Evolutionary conservation across 2,329 filamentous ascomycete species (phyloP), one percentile per base, ranked within the genome.

Genomic region (Ceratocystis smalleyi): DNA sequence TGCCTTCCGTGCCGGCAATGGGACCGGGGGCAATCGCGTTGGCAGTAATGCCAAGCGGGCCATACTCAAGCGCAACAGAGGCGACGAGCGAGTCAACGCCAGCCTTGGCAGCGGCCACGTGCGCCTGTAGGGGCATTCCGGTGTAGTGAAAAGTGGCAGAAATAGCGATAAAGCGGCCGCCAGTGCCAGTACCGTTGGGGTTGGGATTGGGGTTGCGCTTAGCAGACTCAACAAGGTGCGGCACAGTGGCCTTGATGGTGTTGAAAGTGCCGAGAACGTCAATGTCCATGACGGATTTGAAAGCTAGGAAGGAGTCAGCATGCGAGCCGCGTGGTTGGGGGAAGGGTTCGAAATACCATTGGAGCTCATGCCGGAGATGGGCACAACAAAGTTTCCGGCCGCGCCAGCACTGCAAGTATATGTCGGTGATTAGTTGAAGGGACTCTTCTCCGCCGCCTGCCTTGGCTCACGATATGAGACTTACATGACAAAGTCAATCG

Each of bases 211-310:
- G 82, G 43, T 76, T 75, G 30, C 65, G 59, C 57, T 70, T 69
- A 0, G 88, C 85, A n/a, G 90, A 95, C 69, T 83, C 80, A 12
- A 90, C 75, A 2, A 99, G 82, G 70, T 95, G 81, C 0, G 90
- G 89, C 43, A 96, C 77, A 0, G 90, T 94, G 2, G 92, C 91
- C 76, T 97, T 97, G 71, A 96, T 80, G 2, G 91, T 96, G 77
- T 97, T 95, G 77, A 88, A 99, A 17, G 89, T 95, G 40, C 94
- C 94, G 43, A 97, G 75, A 2, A 96, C 87, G 73, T 97, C 94
- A 71, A 99, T 99, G 67, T 97, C 94, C 70, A 97, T 92, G 68
- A 99, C 94, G 0, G 89, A 81, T 74, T 91, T 95, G 83, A 99
- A 95, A 2, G 89, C 94, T 68, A 47, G 32, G 2, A 12, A 27